Evolutionary conservation across 805 yeast species (phyloP), one percentile per base, ranked within the genome.

Genomic region (Cyberlindnera sargentensis): DNA sequence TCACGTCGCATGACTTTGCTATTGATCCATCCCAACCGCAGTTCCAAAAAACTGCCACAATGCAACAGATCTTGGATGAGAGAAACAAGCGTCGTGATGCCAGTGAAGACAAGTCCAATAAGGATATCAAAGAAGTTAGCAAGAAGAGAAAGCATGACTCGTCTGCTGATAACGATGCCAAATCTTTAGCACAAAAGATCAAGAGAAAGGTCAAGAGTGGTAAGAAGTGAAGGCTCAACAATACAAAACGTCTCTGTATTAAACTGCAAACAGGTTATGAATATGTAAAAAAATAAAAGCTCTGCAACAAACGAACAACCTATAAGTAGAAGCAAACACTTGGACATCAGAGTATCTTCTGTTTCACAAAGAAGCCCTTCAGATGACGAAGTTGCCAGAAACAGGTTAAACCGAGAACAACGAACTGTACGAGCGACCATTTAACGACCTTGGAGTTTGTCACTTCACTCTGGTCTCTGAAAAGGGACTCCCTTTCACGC

Each of bases 11-110:
- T 49, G 93, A 84, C 48, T 93, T 79, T 65, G 96, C 96, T 9
- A 89, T 95, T 60, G 99, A 95, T 64, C 95, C 97, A 24, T 82
- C 95, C 23, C 80, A 74, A 57, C 84, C 95, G n/a, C 95, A 87
- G 61, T 91, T 77, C 71, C 89, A 85, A 67, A 79, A 82, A 64
- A 90, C 98, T 1, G 68, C 78, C 15, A 88, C 93, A 26, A 90
- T 91, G 95, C 81, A 82, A 59, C 73, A 82, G 62, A 76, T 93
- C 44, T 65, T 93, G 67, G 72, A 77, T 37, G 95, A 89, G 64
- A 76, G 95, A 51, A 72, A 75, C 35, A 78, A 78, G 59, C 73
- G 81, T 57, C 60, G 65, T 33, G 57, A 57, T 37, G 51, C 27
- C 30, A 34, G 27, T 23, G 4, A 24, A 10, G 29, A 42, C 26